Percentiles rank a stretch among this genome's conserved stretches.
Conservation (phyloP, 2,329 filamentous ascomycete species). For the Colletotrichum tabaci region DNA sequence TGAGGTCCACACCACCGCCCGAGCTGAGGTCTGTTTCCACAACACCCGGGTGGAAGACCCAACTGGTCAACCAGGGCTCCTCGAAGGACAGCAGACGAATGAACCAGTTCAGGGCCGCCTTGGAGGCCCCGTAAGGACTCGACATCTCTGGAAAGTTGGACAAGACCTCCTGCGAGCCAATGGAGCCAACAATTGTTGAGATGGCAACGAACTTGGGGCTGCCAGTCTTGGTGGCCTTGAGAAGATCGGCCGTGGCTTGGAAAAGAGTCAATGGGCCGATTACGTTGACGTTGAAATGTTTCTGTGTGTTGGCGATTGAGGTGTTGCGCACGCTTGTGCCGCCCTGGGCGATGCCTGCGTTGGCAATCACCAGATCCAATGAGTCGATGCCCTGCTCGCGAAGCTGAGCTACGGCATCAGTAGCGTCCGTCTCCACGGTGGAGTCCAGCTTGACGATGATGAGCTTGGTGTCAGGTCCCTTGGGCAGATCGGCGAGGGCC, state of each 20-base stretch:
- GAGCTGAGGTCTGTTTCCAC: constrained; percentile 27
- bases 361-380: constrained; percentile 67
- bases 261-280: constrained; percentile 31
- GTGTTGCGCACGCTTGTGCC: constrained; percentile 51
- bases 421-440: constrained; percentile 50
- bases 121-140: constrained; percentile 60
- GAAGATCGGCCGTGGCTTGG: constrained; percentile 48
- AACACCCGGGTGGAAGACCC: constrained; percentile 52
- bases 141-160: constrained; percentile 41
- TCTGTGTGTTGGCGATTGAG: constrained; percentile 53
- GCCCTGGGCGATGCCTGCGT: constrained; percentile 59
- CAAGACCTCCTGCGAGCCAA: constrained; percentile 44
- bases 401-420: constrained; percentile 46
- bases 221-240: constrained; percentile 43
- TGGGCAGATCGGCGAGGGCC: constrained; percentile 53
- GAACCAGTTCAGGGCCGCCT: constrained; percentile 54
- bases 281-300: constrained; percentile 58
- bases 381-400: constrained; percentile 53
- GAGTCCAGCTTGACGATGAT: constrained; percentile 61
- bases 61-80: constrained; percentile 51
- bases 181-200: constrained; percentile 46
- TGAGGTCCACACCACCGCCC: not conserved
- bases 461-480: constrained; percentile 52
- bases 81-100: constrained; percentile 51
- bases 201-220: constrained; percentile 49